These are phyloP conservation scores for Elsinoe ampelina DNA, from an alignment of 2,329 filamentous ascomycete species.

Conservation along the genomic window DNA sequence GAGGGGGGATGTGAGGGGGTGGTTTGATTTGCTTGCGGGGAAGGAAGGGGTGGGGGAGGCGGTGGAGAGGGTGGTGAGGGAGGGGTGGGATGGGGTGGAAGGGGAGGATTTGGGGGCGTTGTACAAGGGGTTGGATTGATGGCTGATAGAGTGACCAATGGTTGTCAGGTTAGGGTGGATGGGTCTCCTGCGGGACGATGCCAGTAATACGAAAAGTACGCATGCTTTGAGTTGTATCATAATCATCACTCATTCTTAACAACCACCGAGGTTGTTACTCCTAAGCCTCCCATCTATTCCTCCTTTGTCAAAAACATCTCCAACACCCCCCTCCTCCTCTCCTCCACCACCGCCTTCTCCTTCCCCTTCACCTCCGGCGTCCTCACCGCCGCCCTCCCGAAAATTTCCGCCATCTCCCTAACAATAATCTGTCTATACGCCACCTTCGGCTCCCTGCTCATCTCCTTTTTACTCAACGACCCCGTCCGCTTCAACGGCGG, in stretches of 20 bases:
- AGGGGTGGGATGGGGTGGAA: constrained; percentile 39
- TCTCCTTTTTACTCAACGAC: constrained; percentile 27
- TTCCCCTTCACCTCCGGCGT: constrained; percentile 40
- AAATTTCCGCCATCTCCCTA: constrained; percentile 58
- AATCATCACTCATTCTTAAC: too few species aligned
- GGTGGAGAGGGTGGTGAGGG: constrained; percentile 37
- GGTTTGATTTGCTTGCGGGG: constrained; percentile 46
- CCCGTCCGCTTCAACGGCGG: constrained; percentile 23
- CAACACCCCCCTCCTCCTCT: constrained; percentile 56
- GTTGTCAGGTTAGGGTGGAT: too few species aligned
- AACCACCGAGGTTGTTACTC: too few species aligned
- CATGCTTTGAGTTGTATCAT: too few species aligned
- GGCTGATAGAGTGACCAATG: neutral
- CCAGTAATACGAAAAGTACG: too few species aligned
- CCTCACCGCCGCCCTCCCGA: constrained; percentile 56
- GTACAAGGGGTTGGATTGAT: neutral
- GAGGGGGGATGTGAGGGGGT: constrained; percentile 40
- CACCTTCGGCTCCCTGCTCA: constrained; percentile 39
- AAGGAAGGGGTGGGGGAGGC: constrained; percentile 38
- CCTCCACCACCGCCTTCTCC: constrained; percentile 52
- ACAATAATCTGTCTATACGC: constrained; percentile 48
- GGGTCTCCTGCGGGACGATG: too few species aligned
- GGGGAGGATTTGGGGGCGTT: constrained; percentile 44
- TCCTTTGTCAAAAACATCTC: constrained; percentile 56
- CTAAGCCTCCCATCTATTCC: neutral